phyloP scores from a whole-genome alignment of 108 stramenopile species.

The Fragilaria radians region DNA sequence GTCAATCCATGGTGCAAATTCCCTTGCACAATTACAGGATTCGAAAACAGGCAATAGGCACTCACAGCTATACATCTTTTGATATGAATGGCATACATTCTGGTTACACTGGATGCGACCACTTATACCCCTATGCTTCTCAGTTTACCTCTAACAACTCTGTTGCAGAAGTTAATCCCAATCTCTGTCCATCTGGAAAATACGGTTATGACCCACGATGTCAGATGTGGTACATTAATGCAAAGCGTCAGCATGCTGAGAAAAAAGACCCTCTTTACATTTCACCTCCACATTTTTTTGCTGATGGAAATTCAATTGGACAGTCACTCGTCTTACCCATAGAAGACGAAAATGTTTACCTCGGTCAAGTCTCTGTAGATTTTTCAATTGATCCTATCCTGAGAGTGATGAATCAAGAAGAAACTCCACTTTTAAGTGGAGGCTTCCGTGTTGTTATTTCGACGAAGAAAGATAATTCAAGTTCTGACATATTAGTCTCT shows the following conservation, averaged over 20 bases:
- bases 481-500: conserved; percentile 11
- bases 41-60: neutral
- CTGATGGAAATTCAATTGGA: neutral
- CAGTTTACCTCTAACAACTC: conserved; percentile 13
- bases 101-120: conserved; percentile 22
- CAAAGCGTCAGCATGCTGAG: conserved; percentile 7
- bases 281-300: neutral
- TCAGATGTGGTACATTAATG: conserved; percentile 12
- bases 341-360: neutral
- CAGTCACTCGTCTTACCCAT: neutral
- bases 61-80: conserved; percentile 6
- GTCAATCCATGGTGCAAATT: conserved; percentile 11
- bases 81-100: conserved; percentile 30
- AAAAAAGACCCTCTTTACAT: too few species aligned
- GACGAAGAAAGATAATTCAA: neutral
- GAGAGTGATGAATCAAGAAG: neutral
- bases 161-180: conserved; percentile 19
- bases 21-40: conserved; percentile 26
- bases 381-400: neutral
- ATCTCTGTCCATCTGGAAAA: conserved; percentile 43
- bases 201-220: conserved; percentile 41
- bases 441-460: neutral
- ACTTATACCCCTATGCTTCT: neutral
- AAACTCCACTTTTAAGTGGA: neutral
- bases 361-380: neutral